Evolutionary conservation across 495 filamentous ascomycete species (phyloP).

Genomic region (Penicillium mononematosum): DNA sequence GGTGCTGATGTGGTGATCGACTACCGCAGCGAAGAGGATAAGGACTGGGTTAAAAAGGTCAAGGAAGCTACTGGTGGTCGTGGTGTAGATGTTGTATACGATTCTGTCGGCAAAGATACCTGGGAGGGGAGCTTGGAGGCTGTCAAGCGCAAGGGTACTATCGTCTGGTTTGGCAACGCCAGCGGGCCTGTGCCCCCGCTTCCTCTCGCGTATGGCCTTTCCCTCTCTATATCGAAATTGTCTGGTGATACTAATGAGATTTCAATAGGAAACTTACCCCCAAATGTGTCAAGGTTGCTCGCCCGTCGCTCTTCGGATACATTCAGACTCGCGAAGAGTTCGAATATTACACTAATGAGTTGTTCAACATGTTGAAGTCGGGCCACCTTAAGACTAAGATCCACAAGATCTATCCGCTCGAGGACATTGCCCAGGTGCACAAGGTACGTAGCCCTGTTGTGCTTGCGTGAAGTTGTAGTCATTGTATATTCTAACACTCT

Average conservation of each 20-base stretch:
- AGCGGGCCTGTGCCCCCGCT: slow-evolving; percentile 79
- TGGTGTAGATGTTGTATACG: slow-evolving; percentile 81
- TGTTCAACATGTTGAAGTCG: slow-evolving; percentile 68
- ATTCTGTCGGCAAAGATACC: slow-evolving; percentile 83
- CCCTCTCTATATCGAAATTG: neutral
- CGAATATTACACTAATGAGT: slow-evolving; percentile 65
- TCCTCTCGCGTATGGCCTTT: slow-evolving; percentile 50
- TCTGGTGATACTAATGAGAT: slow-evolving; percentile 5
- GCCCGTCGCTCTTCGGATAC: slow-evolving; percentile 74
- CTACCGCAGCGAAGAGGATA: slow-evolving; percentile 63
- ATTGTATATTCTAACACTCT: slow-evolving; percentile 9
- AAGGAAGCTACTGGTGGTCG: slow-evolving; percentile 66
- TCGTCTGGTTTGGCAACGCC: slow-evolving; percentile 87
- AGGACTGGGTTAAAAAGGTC: slow-evolving; percentile 62
- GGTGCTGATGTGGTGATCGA: slow-evolving; percentile 75
- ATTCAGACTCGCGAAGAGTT: slow-evolving; percentile 75
- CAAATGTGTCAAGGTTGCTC: slow-evolving; percentile 79
- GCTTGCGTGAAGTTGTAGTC: neutral
- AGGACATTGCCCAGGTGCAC: slow-evolving; percentile 73
- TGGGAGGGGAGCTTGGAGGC: slow-evolving; percentile 81
- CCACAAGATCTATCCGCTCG: slow-evolving; percentile 79
- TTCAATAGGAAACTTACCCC: slow-evolving; percentile 51
- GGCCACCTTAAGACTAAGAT: slow-evolving; percentile 71
- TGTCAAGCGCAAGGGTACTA: slow-evolving; percentile 75
- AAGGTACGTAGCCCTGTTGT: slow-evolving; percentile 35